Conservation (phyloP, 805 yeast genomes). For the Candida gorgasii region DNA sequence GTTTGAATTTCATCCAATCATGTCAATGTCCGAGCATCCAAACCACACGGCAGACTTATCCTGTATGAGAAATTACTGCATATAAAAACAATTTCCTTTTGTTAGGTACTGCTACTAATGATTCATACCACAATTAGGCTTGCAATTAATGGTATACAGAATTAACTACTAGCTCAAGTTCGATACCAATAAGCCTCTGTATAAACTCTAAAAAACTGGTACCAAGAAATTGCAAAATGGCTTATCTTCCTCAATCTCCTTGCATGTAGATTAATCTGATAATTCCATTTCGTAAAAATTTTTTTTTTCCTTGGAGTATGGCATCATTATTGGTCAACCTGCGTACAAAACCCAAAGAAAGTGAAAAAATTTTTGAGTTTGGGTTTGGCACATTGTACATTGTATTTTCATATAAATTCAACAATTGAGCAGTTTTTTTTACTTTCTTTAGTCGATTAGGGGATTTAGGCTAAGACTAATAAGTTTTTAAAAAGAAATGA, state of each 20-base stretch:
- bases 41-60: conserved; percentile 1
- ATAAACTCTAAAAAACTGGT: not conserved
- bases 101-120: too few relatives aligned
- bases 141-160: too few relatives aligned
- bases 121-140: too few relatives aligned
- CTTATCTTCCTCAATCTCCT: conserved; percentile 5
- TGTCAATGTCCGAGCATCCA: conserved; percentile 1
- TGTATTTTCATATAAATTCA: not conserved
- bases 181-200: not conserved
- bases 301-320: not conserved
- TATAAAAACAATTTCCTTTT: not conserved
- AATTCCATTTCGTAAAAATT: conserved; percentile 5
- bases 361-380: conserved; percentile 2
- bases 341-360: not conserved
- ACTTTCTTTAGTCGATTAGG: conserved; percentile 8
- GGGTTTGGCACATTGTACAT: not conserved
- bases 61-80: not conserved
- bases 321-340: not conserved
- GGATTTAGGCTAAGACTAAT: conserved; percentile 4
- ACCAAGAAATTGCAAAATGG: not conserved
- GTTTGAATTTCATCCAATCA: conserved; percentile 6
- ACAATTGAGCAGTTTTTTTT: conserved; percentile 4
- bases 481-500: conserved; percentile 1
- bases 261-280: conserved; percentile 8
- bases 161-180: too few relatives aligned